Base-by-base conservation (phyloP, 805 yeast species). In the Deakozyma indianensis region DNA sequence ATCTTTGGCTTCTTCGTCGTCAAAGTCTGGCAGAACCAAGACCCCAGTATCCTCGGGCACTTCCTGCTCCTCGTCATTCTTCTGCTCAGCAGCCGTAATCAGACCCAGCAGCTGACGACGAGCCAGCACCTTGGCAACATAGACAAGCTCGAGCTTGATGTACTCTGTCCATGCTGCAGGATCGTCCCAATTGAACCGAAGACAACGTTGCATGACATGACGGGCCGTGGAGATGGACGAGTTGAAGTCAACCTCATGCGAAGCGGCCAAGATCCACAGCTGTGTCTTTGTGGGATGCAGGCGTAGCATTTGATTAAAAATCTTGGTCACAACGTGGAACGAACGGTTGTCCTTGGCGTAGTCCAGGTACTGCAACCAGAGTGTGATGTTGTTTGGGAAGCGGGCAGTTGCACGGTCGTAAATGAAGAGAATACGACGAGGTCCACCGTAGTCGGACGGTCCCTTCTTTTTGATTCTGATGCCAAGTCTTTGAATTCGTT, bases 231-330 rank as follows among this genome's bases (percentile, higher is more conserved):
- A 78, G 41, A 94, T 84, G 54, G 87, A 83, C 35, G 90, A 83
- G 62, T 92, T 86, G 23, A 74, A 75, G 54, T 90, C 96, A 56
- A 84, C 80, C 64, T 92, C 97, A 63, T 85, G 86, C 58, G 84
- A 84, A 24, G 96, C 96, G 22, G 96, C 96, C 56, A 85, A 75
- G 40, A 92, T 75, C 98, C 98, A 92, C 16, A 90, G 83, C 54
- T 80, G 83, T 2, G 86, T 75, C 57, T 88, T 83, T 40, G 83
- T 74, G n/a, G 98, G 97, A 59, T 92, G 97, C 51, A 87, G 65
- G 62, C 80, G 85, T 54, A 92, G 69, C 53, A 90, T 68, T 47
- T 77, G 75, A 3, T 88, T 79, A 61, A 87, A 85, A 4, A 85
- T 78, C 51, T 77, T 78, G 46, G 57, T 58, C 22, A 64, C 55